Evolutionary conservation across 2,329 filamentous ascomycete genomes (phyloP).

Genomic region (Trichoderma pleuroti): DNA sequence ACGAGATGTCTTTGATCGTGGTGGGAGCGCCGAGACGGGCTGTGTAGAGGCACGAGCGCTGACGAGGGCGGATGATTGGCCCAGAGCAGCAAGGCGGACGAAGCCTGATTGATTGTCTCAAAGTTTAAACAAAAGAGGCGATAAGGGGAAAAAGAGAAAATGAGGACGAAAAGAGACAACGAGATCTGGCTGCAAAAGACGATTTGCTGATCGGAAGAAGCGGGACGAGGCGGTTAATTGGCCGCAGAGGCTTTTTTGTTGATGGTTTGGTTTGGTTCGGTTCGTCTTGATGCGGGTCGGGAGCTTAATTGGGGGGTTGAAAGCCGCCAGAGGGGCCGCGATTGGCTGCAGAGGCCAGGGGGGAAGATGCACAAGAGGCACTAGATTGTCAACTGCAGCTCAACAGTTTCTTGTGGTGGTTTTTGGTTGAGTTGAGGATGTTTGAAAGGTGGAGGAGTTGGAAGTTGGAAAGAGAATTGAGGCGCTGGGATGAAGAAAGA

Average conservation of each 20-base stretch:
- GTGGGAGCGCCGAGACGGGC: not conserved
- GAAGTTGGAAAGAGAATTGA: not conserved
- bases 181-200: slow-evolving; percentile 1
- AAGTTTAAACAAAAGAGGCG: not conserved
- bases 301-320: slow-evolving; percentile 12
- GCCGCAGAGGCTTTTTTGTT: not conserved
- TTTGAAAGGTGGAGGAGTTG: not conserved
- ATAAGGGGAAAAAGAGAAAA: not conserved
- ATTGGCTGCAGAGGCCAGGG: not conserved
- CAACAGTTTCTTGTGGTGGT: not conserved
- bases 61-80: slow-evolving; percentile 9
- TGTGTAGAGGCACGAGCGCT: not conserved
- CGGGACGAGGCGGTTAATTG: slow-evolving; percentile 9
- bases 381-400: not conserved
- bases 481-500: not conserved
- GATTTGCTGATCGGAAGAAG: slow-evolving; percentile 17
- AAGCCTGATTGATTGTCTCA: not conserved
- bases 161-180: not conserved
- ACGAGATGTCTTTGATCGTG: not conserved
- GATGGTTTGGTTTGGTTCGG: slow-evolving; percentile 16
- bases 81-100: not conserved
- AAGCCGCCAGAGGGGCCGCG: not conserved
- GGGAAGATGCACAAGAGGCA: not conserved
- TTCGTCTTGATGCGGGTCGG: slow-evolving; percentile 16
- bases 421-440: not conserved